Conservation (phyloP, 805 yeast species). For the Blastobotrys mokoenaii region DNA sequence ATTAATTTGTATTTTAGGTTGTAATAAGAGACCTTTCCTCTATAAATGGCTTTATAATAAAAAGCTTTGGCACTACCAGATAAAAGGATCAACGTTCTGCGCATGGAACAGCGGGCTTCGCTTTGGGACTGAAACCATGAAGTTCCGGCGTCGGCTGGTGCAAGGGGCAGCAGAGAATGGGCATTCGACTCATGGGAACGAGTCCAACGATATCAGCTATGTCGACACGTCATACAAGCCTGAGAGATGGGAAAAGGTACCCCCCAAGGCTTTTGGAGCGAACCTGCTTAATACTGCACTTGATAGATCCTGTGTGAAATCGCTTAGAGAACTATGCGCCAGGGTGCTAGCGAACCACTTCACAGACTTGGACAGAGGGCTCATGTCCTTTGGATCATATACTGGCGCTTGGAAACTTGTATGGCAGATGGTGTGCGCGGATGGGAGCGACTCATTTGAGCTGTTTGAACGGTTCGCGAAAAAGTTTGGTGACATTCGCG, state of each 20-base stretch:
- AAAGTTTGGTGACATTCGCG: slow-evolving; percentile 7
- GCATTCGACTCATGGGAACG: too few species aligned
- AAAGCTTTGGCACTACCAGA: too few species aligned
- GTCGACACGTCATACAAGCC: slow-evolving; percentile 2
- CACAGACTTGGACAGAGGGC: neutral
- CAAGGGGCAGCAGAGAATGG: too few species aligned
- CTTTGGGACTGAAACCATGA: too few species aligned
- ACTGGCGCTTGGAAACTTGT: slow-evolving; percentile 9
- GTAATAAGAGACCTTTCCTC: too few species aligned
- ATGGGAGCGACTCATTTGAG: slow-evolving; percentile 12
- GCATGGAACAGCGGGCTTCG: too few species aligned
- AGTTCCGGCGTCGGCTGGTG: too few species aligned
- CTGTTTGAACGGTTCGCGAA: slow-evolving; percentile 10
- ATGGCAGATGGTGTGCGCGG: slow-evolving; percentile 12
- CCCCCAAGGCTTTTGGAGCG: neutral
- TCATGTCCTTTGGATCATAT: neutral
- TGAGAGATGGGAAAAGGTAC: neutral
- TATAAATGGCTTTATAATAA: too few species aligned
- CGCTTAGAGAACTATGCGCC: neutral
- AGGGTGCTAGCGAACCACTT: neutral
- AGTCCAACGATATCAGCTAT: neutral
- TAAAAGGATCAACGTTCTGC: too few species aligned
- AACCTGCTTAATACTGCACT: too few species aligned
- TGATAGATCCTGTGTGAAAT: neutral
- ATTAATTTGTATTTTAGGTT: too few species aligned